Percentiles rank a stretch among this genome's conserved stretches.
Evolutionary conservation across 2,329 filamentous ascomycete genomes (phyloP).

Genomic region (Magnaporthales sp.): DNA sequence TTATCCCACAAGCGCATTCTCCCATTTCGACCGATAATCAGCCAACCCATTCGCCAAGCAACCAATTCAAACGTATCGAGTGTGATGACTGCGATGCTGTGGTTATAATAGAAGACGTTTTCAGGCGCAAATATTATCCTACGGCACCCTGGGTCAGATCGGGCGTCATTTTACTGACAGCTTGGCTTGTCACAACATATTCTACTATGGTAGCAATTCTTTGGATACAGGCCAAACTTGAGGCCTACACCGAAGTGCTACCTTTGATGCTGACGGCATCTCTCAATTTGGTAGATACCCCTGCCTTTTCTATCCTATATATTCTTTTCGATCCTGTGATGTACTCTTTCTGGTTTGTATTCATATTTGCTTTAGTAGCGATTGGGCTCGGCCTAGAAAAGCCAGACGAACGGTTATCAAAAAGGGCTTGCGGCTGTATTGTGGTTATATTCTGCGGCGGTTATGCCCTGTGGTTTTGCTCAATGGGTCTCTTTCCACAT

Average conservation of each 20-base stretch:
- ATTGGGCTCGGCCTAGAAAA: neutral
- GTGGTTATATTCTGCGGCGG: neutral
- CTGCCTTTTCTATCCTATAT: neutral
- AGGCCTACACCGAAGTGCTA: too few species aligned
- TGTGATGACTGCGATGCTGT: neutral
- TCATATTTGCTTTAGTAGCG: neutral
- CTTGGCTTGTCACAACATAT: neutral
- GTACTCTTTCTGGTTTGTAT: too few species aligned
- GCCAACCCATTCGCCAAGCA: neutral
- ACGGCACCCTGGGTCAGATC: neutral
- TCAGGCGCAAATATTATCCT: neutral
- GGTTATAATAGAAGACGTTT: neutral
- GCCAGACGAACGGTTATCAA: neutral
- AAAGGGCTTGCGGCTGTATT: neutral
- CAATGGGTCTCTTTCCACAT: too few species aligned
- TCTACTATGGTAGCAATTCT: too few species aligned
- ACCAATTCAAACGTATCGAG: neutral
- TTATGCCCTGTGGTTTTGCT: neutral
- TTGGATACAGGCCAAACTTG: neutral
- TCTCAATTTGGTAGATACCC: too few species aligned
- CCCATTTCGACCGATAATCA: neutral
- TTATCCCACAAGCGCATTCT: neutral
- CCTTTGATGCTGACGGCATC: too few species aligned
- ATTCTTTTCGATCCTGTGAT: neutral
- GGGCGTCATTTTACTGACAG: neutral